These are phyloP conservation scores for Cicer cuneatum DNA, from an alignment of 306 rosid species.

Conservation along the genomic window DNA sequence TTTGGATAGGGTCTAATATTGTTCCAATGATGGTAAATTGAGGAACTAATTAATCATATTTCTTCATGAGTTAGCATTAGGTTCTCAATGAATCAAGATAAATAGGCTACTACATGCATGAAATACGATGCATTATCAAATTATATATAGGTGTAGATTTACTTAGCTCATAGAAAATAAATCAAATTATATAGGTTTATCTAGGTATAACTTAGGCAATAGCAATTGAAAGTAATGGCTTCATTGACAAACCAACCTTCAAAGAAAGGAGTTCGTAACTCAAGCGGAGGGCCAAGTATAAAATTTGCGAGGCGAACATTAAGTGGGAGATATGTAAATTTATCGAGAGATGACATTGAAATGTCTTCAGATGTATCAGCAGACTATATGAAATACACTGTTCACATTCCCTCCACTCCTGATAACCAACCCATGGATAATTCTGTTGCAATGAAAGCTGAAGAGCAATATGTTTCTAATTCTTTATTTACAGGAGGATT, in stretches of 20 bases:
- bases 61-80: background rate
- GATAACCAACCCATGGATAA: slow-evolving; percentile 86
- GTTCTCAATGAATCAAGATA: background rate
- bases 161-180: background rate
- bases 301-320: slow-evolving; percentile 87
- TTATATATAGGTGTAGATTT: background rate
- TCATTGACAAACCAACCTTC: slow-evolving; percentile 64
- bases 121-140: background rate
- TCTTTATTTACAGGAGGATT: slow-evolving; percentile 88
- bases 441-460: slow-evolving; percentile 78
- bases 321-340: slow-evolving; percentile 78
- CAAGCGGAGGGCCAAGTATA: slow-evolving; percentile 27
- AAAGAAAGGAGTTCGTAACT: slow-evolving; percentile 55
- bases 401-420: slow-evolving; percentile 88
- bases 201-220: background rate
- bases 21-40: background rate
- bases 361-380: slow-evolving; percentile 72
- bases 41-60: background rate
- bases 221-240: slow-evolving; percentile 48
- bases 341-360: slow-evolving; percentile 90
- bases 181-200: background rate
- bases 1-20: slow-evolving; percentile 2
- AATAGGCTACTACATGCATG: background rate
- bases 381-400: slow-evolving; percentile 87
- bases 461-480: slow-evolving; percentile 88